Conservation (phyloP, 2,329 filamentous ascomycete genomes). For the Scytalidium sp. region DNA sequence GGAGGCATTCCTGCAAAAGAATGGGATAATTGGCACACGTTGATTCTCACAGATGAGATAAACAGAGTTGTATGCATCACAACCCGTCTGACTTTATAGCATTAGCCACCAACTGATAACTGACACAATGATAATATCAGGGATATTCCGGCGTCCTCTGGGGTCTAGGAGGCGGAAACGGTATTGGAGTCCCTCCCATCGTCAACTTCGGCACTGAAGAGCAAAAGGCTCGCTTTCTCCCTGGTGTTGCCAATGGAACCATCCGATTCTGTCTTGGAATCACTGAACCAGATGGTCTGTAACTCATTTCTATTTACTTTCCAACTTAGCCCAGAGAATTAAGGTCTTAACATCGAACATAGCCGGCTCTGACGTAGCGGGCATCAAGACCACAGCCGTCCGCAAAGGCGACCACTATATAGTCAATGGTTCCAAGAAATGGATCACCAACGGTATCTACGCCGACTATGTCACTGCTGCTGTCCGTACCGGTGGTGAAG, state of each 20-base stretch:
- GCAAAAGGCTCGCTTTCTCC: slow-evolving; percentile 58
- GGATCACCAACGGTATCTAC: slow-evolving; percentile 62
- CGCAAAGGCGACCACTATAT: slow-evolving; percentile 50
- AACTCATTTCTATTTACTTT: too few relatives aligned
- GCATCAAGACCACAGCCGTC: slow-evolving; percentile 57
- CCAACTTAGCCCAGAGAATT: slow-evolving; percentile 49
- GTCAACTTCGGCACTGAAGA: slow-evolving; percentile 58
- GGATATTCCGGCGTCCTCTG: slow-evolving; percentile 56
- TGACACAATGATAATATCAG: slow-evolving; percentile 9
- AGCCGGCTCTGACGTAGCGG: slow-evolving; percentile 63
- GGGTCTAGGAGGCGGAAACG: slow-evolving; percentile 55
- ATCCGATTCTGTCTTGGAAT: slow-evolving; percentile 63
- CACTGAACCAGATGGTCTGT: slow-evolving; percentile 55
- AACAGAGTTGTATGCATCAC: slow-evolving; percentile 45
- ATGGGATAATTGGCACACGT: slow-evolving; percentile 54
- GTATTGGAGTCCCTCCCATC: slow-evolving; percentile 62
- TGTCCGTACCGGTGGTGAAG: slow-evolving; percentile 54
- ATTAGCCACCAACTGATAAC: neutral
- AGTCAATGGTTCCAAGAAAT: slow-evolving; percentile 67
- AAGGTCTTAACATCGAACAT: slow-evolving; percentile 9
- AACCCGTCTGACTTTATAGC: too few relatives aligned
- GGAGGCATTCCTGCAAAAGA: slow-evolving; percentile 43
- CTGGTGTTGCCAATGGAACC: slow-evolving; percentile 54
- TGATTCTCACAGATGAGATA: slow-evolving; percentile 54
- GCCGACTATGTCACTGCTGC: slow-evolving; percentile 61